These are phyloP conservation scores for Coemansia sp. DNA, from an alignment of 192 early-diverging fungal species.

Conservation along the genomic window DNA sequence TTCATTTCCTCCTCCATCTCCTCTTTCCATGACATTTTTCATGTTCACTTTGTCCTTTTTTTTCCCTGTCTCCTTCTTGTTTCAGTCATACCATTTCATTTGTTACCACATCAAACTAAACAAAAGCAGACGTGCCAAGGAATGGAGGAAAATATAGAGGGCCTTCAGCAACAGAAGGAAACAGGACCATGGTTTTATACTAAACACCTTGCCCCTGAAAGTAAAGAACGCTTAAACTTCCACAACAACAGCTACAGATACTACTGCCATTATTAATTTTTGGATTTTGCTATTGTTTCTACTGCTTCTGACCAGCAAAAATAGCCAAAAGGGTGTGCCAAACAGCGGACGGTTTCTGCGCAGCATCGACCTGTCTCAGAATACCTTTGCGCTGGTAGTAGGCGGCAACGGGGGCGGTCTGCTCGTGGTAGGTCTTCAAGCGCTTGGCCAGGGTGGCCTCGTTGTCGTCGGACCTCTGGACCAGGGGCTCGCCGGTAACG, in stretches of 20 bases:
- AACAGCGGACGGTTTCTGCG: constrained; percentile 83
- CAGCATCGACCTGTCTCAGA: constrained; percentile 89
- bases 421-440: constrained; percentile 79
- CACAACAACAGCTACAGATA: constrained; percentile 4
- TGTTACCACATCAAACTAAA: too few species aligned
- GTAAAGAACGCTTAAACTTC: background rate
- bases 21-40: background rate
- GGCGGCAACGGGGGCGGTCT: constrained; percentile 76
- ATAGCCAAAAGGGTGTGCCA: constrained; percentile 89
- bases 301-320: constrained; percentile 61
- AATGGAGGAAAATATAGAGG: too few species aligned
- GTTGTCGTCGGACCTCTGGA: constrained; percentile 98
- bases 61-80: background rate
- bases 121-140: too few species aligned
- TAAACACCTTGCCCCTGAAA: too few species aligned
- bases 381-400: constrained; percentile 97
- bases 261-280: background rate
- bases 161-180: too few species aligned
- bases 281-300: background rate
- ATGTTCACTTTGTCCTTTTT: background rate
- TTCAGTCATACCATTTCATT: too few species aligned
- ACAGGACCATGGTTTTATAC: too few species aligned
- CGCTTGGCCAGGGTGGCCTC: constrained; percentile 90
- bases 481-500: constrained; percentile 94
- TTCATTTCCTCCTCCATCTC: background rate